Percentiles rank a stretch among this genome's conserved stretches.
Conservation (phyloP, 345 rosid genomes). For the Lumnitzera littorea region DNA sequence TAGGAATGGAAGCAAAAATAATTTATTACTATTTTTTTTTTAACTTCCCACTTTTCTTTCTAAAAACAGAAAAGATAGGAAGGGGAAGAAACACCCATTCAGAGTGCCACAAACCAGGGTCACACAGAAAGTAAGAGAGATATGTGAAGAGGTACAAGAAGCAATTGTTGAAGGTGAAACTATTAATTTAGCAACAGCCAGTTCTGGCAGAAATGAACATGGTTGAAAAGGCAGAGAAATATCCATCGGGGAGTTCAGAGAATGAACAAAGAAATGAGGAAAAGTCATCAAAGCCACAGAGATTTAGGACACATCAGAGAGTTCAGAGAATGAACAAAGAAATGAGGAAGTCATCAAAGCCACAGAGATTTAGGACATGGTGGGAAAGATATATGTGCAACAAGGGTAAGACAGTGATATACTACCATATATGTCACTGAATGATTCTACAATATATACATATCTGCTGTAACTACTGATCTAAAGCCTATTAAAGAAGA, state of each 20-base stretch:
- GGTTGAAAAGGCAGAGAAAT: neutral
- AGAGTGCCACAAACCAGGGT: slow-evolving; percentile 14
- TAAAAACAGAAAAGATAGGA: slow-evolving; percentile 52
- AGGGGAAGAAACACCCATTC: slow-evolving; percentile 24
- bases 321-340: neutral
- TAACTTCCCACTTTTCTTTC: slow-evolving; percentile 54
- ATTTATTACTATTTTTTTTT: slow-evolving; percentile 10
- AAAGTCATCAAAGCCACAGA: slow-evolving; percentile 1
- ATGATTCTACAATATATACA: slow-evolving; percentile 12
- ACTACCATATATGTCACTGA: too few relatives aligned
- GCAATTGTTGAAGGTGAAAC: slow-evolving; percentile 6
- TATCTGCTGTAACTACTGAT: neutral
- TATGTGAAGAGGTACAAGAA: neutral
- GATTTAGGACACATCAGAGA: neutral
- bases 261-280: neutral
- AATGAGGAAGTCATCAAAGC: slow-evolving; percentile 3
- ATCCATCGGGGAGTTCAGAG: neutral
- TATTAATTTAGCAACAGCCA: slow-evolving; percentile 15
- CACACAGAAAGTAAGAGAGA: slow-evolving; percentile 17
- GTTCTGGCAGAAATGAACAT: slow-evolving; percentile 8
- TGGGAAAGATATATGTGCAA: too few relatives aligned
- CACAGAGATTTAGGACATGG: neutral
- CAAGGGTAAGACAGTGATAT: too few relatives aligned
- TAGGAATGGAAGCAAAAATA: slow-evolving; percentile 7
- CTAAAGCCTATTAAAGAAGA: slow-evolving; percentile 15